Base-by-base conservation (phyloP, 305 asterid genomes). In the Petunia hybrid region DNA sequence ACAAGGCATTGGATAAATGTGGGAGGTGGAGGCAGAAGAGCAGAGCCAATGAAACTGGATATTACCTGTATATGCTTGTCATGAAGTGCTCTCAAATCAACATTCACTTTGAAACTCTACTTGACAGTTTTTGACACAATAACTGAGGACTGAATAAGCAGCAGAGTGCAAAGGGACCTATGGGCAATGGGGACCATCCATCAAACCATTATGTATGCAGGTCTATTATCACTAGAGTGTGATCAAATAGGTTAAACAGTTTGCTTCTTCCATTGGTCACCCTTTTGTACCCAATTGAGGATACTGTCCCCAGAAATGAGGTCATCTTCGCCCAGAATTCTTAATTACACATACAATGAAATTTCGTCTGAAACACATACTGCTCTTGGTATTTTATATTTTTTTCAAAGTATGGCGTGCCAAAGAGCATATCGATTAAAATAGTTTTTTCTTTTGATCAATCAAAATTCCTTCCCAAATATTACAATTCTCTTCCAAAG, bases 111-210 rank as follows among this genome's bases (percentile, higher is more conserved):
- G 77, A 70, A 70, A 70, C 60, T 70, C 42, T 70, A 45, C 9
- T 51, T 51, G 56, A 51, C 56, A 51, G 14, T 43, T 22, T 22
- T 22, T 22, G 76, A 69, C 59, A 69, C 59, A 35, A 71, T 48
- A 71, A 71, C 35, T 71, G 77, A 45, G 76, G 8, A 45, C 48
- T 45, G 57, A 51, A 14, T 3, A 51, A 5, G 12, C 2, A 53
- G 57, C 57, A 53, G 57, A 53, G 57, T 40, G 57, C 31, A 71
- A 40, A 71, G 45, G 77, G 3, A 1, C 62, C 62, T 71, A 71
- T 71, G 77, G 77, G 77, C 62, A 71, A 48, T 71, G 77, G 77
- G 77, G 78, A 71, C 78, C 78, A 71, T 71, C 78, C 78, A 41
- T 41, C 55, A 3, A 42, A 10, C 38, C 13, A 71, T 71, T 48